Evolutionary conservation across 208 protist genomes (phyloP), one percentile per base, ranked within the genome.

Genomic region (Tetramitus jugosus): DNA sequence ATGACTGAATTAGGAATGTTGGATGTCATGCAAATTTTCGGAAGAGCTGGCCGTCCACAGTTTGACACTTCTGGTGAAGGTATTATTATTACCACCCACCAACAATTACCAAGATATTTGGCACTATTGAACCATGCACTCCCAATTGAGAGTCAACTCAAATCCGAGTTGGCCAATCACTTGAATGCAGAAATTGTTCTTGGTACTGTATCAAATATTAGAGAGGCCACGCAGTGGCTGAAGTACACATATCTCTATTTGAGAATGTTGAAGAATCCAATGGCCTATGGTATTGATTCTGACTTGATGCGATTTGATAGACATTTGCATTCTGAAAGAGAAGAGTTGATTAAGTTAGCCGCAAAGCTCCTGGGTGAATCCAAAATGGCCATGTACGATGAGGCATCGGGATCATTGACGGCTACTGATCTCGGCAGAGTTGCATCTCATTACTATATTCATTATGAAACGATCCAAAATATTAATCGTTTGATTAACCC

Each of bases 11-110:
- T 99, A 45, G 96, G 94, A 60, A 94, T 98, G n/a, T 87, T 99
- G 14, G 97, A 99, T 83, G 95, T 99, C 40, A 97, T 98, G 94
- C 97, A 99, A 83, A 98, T 98, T 60, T 97, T 99, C 84, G 96
- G 98, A 49, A 94, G 98, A 61, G 98, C 98, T 0, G 98, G 98
- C 14, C 88, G 97, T 37, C 97, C 97, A 76, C 97, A 99, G 86
- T 99, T 93, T 80, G 97, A 99, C 81, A 98, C 90, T 37, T 91
- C 83, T 83, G 97, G 97, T 33, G 92, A 98, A 77, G 96, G 92
- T 76, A 96, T 98, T 82, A 97, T 99, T 76, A 93, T 99, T 65
- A 99, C 97, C 0, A 85, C 93, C 53, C 89, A 97, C 75, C 94
- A 99, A 77, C 90, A 98, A 83, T 86, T 99, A 46, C 81, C 85